Base-by-base conservation (phyloP, 2,329 filamentous ascomycete species). In the Fonsecaea pugnacius region DNA sequence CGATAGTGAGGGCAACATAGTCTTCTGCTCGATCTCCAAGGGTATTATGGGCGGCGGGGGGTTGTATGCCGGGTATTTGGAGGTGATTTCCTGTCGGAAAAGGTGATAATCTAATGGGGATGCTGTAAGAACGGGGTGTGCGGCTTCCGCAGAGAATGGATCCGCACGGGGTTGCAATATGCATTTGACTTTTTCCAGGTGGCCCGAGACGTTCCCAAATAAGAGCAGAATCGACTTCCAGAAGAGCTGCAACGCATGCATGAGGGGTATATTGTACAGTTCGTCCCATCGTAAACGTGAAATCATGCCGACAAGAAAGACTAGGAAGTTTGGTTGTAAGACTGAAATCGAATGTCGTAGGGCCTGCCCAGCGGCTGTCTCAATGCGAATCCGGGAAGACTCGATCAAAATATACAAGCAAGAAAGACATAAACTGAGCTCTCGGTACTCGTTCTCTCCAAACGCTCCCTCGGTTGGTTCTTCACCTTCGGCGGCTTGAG, bases 61-160 rank as follows among this genome's bases (percentile, higher is more conserved):
- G 64, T 96, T 90, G 75, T 99, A 99, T 2, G 95, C 91, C 10
- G 95, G 95, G 75, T 99, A 99, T 78, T 99, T 99, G 1, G 94
- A 97, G 16, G 90, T 96, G 64, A 99, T 94, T 75, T 99, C 95
- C 75, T 97, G 94, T 38, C 95, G 89, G 74, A 99, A 99, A 24
- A 93, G 85, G 74, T 99, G 94, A 74, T 99, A 99, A 73, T 99
- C 95, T 10, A 99, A 80, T 4, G 95, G 95, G 1, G 94, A 97
- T 4, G 95, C 94, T 1, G 91, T 96, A 66, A 99, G 94, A 51
- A 91, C 63, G 12, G 71, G 71, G 43, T 70, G 69, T 32, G 82
- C n/a, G 89, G 89, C 70, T 90, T 89, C 57, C 87, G 85, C 70
- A 88, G 87, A 46, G 76, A 78, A 67, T 82, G 78, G 71, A 69